Conservation (phyloP, 768 basidiomycete genomes). For the Neoboletus brunneissimus region DNA sequence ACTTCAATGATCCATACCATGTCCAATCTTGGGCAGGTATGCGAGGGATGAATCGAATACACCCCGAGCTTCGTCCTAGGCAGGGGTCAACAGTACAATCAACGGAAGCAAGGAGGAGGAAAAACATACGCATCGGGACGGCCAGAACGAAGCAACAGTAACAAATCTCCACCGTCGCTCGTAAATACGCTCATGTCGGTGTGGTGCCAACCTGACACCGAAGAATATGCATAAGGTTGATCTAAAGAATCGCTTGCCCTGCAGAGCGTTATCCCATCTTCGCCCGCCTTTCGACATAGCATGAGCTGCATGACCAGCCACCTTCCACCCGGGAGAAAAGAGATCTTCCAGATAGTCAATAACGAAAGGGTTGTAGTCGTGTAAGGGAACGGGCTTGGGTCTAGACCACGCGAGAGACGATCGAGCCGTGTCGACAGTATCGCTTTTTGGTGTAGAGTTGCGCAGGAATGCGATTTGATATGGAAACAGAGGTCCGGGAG, state of each 20-base stretch:
- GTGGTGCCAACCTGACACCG: background rate
- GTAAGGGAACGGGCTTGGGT: background rate
- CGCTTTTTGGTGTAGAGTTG: slow-evolving; percentile 3
- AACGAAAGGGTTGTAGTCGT: background rate
- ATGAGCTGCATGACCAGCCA: slow-evolving; percentile 11
- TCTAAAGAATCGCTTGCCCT: background rate
- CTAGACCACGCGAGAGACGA: background rate
- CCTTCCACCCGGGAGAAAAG: slow-evolving; percentile 11
- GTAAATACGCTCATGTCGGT: slow-evolving; percentile 1
- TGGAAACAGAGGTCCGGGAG: slow-evolving; percentile 1
- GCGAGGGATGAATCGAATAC: background rate
- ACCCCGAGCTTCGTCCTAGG: slow-evolving; percentile 1
- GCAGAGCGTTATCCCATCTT: slow-evolving; percentile 8
- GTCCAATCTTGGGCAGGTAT: background rate
- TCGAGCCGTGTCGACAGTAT: slow-evolving; percentile 5
- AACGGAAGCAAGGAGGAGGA: background rate
- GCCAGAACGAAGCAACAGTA: slow-evolving; percentile 5
- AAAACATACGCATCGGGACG: background rate
- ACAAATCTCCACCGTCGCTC: background rate
- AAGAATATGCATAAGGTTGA: background rate
- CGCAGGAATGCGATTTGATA: background rate
- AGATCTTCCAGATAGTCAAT: slow-evolving; percentile 1
- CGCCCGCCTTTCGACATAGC: background rate
- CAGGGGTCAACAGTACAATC: background rate
- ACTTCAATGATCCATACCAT: background rate